Evolutionary conservation across 345 rosid genomes (phyloP).

Genomic region (Trapa bicornis): DNA sequence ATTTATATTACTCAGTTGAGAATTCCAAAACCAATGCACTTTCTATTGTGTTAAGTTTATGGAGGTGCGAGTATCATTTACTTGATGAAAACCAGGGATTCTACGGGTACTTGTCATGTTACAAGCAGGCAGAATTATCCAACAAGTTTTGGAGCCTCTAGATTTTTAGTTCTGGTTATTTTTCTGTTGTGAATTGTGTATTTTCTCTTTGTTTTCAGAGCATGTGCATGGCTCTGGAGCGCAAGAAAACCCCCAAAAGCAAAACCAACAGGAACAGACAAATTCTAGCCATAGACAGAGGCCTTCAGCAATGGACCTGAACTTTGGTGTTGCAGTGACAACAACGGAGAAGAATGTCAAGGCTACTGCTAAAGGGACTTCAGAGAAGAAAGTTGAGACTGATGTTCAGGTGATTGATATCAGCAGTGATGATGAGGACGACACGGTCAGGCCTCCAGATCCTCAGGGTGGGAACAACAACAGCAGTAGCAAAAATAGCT

Average conservation of each 20-base stretch:
- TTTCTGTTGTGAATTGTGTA: neutral
- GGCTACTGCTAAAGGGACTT: too few species aligned
- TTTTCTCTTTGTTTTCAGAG: constrained; percentile 11
- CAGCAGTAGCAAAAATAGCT: constrained; percentile 1
- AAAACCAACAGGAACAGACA: neutral
- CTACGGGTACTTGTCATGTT: neutral
- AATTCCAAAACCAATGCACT: neutral
- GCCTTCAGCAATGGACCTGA: neutral
- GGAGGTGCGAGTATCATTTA: neutral
- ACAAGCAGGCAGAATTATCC: neutral
- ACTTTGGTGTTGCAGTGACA: neutral
- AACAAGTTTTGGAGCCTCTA: neutral
- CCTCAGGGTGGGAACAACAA: neutral
- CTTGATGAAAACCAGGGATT: neutral
- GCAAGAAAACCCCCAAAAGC: constrained; percentile 2
- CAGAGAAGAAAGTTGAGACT: neutral
- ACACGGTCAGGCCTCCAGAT: constrained; percentile 2
- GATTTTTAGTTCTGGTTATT: neutral
- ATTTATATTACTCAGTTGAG: neutral
- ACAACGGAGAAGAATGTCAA: too few species aligned
- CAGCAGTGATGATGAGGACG: constrained; percentile 29
- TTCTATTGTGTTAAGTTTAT: neutral
- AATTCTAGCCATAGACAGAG: too few species aligned
- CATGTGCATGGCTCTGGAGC: neutral
- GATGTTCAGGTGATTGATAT: constrained; percentile 33